Evolutionary conservation across 2,329 filamentous ascomycete species (phyloP).

Genomic region (Saccharata proteae): DNA sequence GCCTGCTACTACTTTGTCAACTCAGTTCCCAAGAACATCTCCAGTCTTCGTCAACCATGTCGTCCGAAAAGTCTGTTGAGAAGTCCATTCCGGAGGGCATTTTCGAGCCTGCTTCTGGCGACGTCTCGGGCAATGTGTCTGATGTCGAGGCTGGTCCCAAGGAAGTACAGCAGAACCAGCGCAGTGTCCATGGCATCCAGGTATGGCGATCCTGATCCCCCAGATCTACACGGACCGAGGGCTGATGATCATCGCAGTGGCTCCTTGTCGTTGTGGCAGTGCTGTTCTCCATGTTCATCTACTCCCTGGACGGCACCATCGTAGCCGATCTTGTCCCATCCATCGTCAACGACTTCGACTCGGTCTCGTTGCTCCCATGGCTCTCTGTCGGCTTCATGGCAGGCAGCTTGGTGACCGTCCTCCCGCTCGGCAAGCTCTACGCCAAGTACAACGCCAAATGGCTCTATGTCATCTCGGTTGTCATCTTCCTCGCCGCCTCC

Average conservation of each 20-base stretch:
- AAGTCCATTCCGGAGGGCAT: no score
- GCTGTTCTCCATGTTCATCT: slow-evolving; percentile 16
- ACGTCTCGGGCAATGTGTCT: no score
- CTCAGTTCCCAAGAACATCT: no score
- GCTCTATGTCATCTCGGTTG: slow-evolving; percentile 25
- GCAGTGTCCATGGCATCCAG: not conserved
- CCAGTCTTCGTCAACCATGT: no score
- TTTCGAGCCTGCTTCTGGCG: no score
- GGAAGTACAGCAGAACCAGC: no score
- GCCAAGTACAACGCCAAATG: slow-evolving; percentile 40
- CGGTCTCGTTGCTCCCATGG: slow-evolving; percentile 24
- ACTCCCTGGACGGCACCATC: slow-evolving; percentile 28
- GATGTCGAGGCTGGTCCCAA: no score
- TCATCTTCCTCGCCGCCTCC: slow-evolving; percentile 40
- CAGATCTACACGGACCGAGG: no score
- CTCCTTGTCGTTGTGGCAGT: slow-evolving; percentile 5
- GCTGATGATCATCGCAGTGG: slow-evolving; percentile 7
- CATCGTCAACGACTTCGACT: slow-evolving; percentile 22
- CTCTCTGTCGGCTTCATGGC: slow-evolving; percentile 23
- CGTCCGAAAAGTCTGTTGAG: no score
- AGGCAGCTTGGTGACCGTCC: slow-evolving; percentile 27
- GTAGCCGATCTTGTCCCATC: slow-evolving; percentile 30
- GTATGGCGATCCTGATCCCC: no score
- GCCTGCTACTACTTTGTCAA: no score
- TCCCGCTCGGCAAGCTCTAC: slow-evolving; percentile 39